These are phyloP conservation scores for Candida tibetensis DNA, from an alignment of 805 yeast genomes.

Conservation along the genomic window DNA sequence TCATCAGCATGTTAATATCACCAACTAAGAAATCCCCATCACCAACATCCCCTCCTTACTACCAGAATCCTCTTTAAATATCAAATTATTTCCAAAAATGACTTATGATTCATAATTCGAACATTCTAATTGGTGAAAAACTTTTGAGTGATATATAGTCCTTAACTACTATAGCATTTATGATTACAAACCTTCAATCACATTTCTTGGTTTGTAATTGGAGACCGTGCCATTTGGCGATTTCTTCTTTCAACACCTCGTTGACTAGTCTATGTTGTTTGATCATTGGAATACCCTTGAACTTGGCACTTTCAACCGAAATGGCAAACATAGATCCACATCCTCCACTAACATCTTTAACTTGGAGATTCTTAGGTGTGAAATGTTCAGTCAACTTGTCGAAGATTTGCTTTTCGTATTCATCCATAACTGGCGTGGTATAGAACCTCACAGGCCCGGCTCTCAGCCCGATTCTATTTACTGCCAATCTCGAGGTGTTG, in stretches of 20 bases:
- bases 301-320: conserved; percentile 63
- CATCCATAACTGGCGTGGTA: conserved; percentile 38
- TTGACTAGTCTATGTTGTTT: conserved; percentile 93
- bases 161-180: too few species aligned
- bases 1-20: too few species aligned
- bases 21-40: too few species aligned
- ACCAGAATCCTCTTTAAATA: too few species aligned
- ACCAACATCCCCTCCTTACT: too few species aligned
- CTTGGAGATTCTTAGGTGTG: conserved; percentile 60
- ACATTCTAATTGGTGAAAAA: too few species aligned
- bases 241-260: conserved; percentile 75
- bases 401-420: conserved; percentile 63
- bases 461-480: background rate
- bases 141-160: too few species aligned
- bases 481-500: background rate
- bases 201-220: conserved; percentile 67
- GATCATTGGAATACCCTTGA: conserved; percentile 78
- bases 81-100: too few species aligned
- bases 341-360: conserved; percentile 84
- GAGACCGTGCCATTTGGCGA: conserved; percentile 90
- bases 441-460: conserved; percentile 7
- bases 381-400: conserved; percentile 53
- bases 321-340: conserved; percentile 99
- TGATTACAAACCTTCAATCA: too few species aligned
- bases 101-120: too few species aligned